These are phyloP conservation scores for Daldinia decipiens DNA, from an alignment of 495 filamentous ascomycete genomes.

Conservation along the genomic window DNA sequence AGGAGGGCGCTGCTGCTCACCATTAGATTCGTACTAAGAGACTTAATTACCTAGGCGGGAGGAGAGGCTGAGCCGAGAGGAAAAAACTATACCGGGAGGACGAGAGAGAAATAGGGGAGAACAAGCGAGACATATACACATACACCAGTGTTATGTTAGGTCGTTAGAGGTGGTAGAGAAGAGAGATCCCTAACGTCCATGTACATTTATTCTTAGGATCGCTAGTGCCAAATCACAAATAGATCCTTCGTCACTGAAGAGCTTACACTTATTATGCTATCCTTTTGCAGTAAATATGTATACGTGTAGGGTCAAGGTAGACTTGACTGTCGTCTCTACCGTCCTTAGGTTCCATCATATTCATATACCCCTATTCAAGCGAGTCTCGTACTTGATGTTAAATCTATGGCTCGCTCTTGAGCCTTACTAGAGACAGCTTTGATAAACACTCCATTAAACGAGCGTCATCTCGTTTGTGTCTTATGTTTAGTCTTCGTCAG, in stretches of 20 bases:
- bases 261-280: background rate
- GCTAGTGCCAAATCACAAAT: slow-evolving; percentile 33
- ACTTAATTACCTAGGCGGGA: background rate
- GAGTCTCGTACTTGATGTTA: background rate
- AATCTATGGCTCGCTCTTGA: background rate
- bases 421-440: background rate
- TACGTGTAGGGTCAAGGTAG: background rate
- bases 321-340: background rate
- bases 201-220: slow-evolving; percentile 46
- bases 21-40: slow-evolving; percentile 46
- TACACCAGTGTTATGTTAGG: slow-evolving; percentile 12
- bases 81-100: background rate
- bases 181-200: slow-evolving; percentile 28
- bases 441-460: background rate
- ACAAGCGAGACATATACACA: slow-evolving; percentile 5
- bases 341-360: background rate
- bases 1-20: slow-evolving; percentile 46
- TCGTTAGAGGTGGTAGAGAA: slow-evolving; percentile 6
- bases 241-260: slow-evolving; percentile 34
- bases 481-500: background rate
- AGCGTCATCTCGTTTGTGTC: background rate
- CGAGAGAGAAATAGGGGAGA: background rate
- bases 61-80: slow-evolving; percentile 5
- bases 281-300: background rate
- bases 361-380: background rate